A percentile compares a stretch with the other conserved stretches of the same genome.
Evolutionary conservation across 2,329 filamentous ascomycete genomes (phyloP).

Genomic region (Diplodia seriata): DNA sequence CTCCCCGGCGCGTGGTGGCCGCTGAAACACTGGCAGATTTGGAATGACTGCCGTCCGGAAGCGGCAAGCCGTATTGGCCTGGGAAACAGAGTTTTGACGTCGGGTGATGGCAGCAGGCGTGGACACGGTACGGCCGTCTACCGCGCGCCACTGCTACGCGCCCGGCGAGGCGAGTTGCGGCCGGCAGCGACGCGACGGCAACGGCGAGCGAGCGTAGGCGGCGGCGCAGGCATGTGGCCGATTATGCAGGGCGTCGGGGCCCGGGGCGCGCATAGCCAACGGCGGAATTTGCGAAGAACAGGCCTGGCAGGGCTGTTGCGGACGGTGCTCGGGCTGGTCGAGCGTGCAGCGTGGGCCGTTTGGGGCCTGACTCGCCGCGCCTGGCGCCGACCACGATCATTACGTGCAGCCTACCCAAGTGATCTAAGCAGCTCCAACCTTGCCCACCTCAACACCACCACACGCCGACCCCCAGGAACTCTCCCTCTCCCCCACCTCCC

Average conservation of each 20-base stretch:
- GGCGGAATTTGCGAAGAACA: constrained; percentile 12
- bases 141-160: background rate
- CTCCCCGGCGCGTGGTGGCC: background rate
- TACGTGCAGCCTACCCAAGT: constrained; percentile 21
- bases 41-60: constrained; percentile 18
- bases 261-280: background rate
- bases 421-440: constrained; percentile 2
- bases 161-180: background rate
- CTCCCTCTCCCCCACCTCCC: constrained; percentile 4
- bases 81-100: constrained; percentile 16
- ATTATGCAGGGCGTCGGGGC: constrained; percentile 7
- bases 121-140: background rate
- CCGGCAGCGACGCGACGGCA: background rate
- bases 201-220: background rate
- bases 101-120: background rate
- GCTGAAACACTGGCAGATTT: constrained; percentile 25
- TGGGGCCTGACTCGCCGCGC: constrained; percentile 22
- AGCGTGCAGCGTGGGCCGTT: constrained; percentile 19
- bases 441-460: constrained; percentile 19
- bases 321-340: constrained; percentile 16
- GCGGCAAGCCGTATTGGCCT: constrained; percentile 19
- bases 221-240: constrained; percentile 11
- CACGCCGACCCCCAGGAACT: background rate
- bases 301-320: constrained; percentile 21
- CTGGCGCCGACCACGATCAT: constrained; percentile 2